Evolutionary conservation across 2,329 filamentous ascomycete genomes (phyloP).

Genomic region (Colletotrichum lindemuthianum): DNA sequence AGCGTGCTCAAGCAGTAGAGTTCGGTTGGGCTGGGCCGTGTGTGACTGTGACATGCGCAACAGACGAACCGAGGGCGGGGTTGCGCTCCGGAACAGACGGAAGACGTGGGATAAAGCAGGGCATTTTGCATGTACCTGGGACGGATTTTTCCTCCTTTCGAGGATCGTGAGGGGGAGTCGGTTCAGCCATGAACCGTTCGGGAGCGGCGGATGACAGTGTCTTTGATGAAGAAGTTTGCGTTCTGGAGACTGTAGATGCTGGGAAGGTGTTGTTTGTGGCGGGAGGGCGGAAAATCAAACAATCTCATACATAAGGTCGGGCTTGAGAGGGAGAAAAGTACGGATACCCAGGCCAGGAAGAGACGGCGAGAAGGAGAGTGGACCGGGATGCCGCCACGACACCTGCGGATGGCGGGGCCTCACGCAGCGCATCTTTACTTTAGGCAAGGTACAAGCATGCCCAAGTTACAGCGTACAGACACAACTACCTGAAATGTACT

Average conservation of each 20-base stretch:
- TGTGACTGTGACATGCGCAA: constrained; percentile 35
- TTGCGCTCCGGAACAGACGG: constrained; percentile 35
- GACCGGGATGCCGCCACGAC: constrained; percentile 31
- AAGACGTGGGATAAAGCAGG: constrained; percentile 10
- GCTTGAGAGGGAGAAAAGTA: constrained; percentile 33
- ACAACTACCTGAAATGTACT: constrained; percentile 8
- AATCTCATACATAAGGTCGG: constrained; percentile 25
- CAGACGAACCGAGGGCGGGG: constrained; percentile 36
- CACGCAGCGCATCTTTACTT: constrained; percentile 1
- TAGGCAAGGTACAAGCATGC: too few relatives aligned
- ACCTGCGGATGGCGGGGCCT: constrained; percentile 36
- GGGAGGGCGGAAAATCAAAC: constrained; percentile 28
- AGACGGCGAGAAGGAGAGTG: constrained; percentile 7
- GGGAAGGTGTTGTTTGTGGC: neutral
- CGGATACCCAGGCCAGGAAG: constrained; percentile 25
- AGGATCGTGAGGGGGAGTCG: constrained; percentile 25
- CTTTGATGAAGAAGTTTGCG: neutral
- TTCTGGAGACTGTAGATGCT: neutral
- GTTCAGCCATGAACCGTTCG: constrained; percentile 24
- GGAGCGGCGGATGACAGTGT: neutral
- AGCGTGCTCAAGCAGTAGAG: neutral
- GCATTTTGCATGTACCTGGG: constrained; percentile 27
- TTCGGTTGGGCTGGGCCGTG: constrained; percentile 4
- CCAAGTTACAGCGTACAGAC: neutral
- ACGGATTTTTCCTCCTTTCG: constrained; percentile 11